Percentiles rank a stretch among this genome's conserved stretches.
Conservation (phyloP, 2,329 filamentous ascomycete genomes). For the Coniochaeta hoffmannii region DNA sequence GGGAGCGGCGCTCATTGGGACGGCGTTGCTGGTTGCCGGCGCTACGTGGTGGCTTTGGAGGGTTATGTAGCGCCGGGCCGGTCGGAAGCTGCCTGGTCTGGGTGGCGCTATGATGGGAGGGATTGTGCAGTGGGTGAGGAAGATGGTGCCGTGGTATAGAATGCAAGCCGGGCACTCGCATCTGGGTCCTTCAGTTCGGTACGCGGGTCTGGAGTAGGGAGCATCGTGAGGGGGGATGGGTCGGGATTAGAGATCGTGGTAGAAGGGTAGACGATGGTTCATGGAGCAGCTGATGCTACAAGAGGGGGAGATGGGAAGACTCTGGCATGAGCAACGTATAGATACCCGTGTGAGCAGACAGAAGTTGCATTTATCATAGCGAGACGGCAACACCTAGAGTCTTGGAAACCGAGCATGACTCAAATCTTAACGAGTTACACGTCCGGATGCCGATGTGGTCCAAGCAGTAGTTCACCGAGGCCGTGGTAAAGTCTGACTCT, state of each 20-base stretch:
- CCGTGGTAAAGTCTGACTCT: too few relatives aligned
- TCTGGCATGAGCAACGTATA: background rate
- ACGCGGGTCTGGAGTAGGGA: too few relatives aligned
- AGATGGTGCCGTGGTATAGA: too few relatives aligned
- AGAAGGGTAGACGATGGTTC: too few relatives aligned
- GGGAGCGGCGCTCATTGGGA: conserved; percentile 37
- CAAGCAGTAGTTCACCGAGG: too few relatives aligned
- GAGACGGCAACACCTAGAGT: background rate
- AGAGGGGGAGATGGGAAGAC: background rate
- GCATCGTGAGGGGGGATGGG: too few relatives aligned
- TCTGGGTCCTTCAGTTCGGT: too few relatives aligned
- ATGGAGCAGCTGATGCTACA: background rate
- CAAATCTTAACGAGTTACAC: background rate
- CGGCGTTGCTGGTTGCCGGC: conserved; percentile 31
- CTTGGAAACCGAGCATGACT: background rate
- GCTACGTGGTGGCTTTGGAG: conserved; percentile 33
- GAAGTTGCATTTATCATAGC: background rate
- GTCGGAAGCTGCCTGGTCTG: background rate
- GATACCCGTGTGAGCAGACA: background rate
- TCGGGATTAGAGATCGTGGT: too few relatives aligned
- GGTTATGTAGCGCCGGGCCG: conserved; percentile 7
- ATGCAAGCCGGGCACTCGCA: too few relatives aligned
- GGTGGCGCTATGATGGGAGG: too few relatives aligned
- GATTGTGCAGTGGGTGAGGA: too few relatives aligned
- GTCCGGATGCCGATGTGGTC: too few relatives aligned